These are phyloP conservation scores for Coemansia umbellata DNA, from an alignment of 192 early-diverging fungal genomes.

Conservation along the genomic window DNA sequence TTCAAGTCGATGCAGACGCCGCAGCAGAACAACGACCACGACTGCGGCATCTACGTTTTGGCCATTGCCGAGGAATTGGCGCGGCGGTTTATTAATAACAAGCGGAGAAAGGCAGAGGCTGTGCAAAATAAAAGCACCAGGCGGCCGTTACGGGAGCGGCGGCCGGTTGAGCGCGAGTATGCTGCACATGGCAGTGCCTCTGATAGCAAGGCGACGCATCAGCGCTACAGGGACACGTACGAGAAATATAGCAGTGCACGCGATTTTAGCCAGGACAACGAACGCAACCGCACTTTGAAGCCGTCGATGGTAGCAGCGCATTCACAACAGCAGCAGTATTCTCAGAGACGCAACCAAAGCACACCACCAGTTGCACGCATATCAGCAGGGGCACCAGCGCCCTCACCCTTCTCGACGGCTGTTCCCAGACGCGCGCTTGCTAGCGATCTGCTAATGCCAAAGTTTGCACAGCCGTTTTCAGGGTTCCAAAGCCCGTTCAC, in stretches of 20 bases:
- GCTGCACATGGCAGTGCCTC: not conserved
- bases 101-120: not conserved
- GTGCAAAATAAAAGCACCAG: not conserved
- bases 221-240: conserved; percentile 5
- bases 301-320: conserved; percentile 9
- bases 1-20: conserved; percentile 54
- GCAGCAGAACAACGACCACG: conserved; percentile 52
- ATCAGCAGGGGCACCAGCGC: not conserved
- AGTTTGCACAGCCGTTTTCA: conserved; percentile 24
- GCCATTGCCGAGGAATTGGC: conserved; percentile 49
- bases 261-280: conserved; percentile 8
- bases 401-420: not conserved
- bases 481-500: conserved; percentile 31
- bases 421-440: conserved; percentile 26
- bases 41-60: conserved; percentile 50
- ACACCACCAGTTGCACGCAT: conserved; percentile 5
- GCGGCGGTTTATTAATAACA: conserved; percentile 41
- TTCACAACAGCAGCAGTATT: conserved; percentile 3
- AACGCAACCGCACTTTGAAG: not conserved
- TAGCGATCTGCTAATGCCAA: conserved; percentile 45
- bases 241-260: conserved; percentile 11
- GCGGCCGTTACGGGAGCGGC: not conserved
- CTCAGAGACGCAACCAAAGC: conserved; percentile 10
- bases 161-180: not conserved
- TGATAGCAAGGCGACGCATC: not conserved